Conservation (phyloP, 1,139 yeast genomes). For the Hyphopichia buzzinii region DNA sequence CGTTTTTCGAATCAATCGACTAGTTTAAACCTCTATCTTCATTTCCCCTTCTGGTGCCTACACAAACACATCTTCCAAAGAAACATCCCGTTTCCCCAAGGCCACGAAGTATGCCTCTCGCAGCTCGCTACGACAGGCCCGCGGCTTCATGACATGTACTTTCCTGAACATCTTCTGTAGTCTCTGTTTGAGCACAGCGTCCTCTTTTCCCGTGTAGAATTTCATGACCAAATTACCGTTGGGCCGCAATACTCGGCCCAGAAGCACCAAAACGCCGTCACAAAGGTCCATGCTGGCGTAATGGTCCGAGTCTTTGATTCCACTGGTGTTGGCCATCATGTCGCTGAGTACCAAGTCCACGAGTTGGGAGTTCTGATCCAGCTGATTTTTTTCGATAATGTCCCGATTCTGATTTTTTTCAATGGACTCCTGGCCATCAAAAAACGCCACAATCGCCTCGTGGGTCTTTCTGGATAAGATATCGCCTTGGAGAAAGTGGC, state of each 20-base stretch:
- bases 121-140: slow-evolving; percentile 39
- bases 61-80: slow-evolving; percentile 1
- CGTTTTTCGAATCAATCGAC: too few species aligned
- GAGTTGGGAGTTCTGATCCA: slow-evolving; percentile 2
- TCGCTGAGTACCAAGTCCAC: slow-evolving; percentile 43
- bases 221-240: slow-evolving; percentile 43
- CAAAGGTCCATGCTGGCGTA: slow-evolving; percentile 47
- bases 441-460: slow-evolving; percentile 17
- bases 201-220: slow-evolving; percentile 43
- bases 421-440: slow-evolving; percentile 4
- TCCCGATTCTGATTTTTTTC: slow-evolving; percentile 2
- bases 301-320: slow-evolving; percentile 43
- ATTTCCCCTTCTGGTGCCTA: too few species aligned
- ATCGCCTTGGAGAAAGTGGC: slow-evolving; percentile 42
- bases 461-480: slow-evolving; percentile 36
- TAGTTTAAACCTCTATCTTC: too few species aligned
- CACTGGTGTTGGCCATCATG: slow-evolving; percentile 50
- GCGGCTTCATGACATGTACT: slow-evolving; percentile 34
- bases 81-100: slow-evolving; percentile 13
- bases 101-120: slow-evolving; percentile 40
- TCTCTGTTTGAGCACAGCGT: slow-evolving; percentile 21
- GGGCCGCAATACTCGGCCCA: slow-evolving; percentile 24
- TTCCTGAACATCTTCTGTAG: slow-evolving; percentile 29
- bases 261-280: slow-evolving; percentile 33
- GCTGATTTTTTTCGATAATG: too few species aligned